Base-by-base conservation (phyloP, 495 filamentous ascomycete genomes). In the Aspergillus diversus region DNA sequence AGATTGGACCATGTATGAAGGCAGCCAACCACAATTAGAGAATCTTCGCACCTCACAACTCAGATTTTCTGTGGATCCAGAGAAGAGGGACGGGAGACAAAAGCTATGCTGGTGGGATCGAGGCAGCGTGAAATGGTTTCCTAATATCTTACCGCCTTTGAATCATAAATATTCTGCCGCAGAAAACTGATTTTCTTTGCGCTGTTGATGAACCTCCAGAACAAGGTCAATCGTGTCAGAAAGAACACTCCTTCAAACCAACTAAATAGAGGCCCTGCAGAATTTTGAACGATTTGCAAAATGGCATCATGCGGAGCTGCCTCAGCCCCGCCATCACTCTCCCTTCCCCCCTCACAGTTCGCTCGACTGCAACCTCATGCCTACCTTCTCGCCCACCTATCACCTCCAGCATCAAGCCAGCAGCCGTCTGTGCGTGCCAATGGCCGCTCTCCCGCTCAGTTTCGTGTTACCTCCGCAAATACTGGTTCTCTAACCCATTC, bases 381-480 rank as follows among this genome's bases (percentile, higher is more conserved):
- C 35, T 98, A 90, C 81, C 92, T 98, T 55, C 89, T 93, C 71
- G 90, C 91, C 33, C 92, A 93, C 70, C 90, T 99, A 62, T 80
- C 87, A 42, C 83, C 87, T n/a, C 70, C 84, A 32, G 66, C 79
- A 35, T 68, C 83, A n/a, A 77, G 78, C 61, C 77, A 79, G 37
- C 76, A 84, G 5, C 75, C 85, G n/a, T 77, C 86, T 16, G 75
- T 83, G 37, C 90, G 94, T 65, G 89, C 92, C 66, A 95, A 93
- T 74, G 90, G 89, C 58, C 92, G 95, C 62, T 70, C 78, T 4
- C 85, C 92, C 13, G 73, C 83, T 7, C 81, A 91, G 70, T 86
- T 89, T 42, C 90, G 95, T 42, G 73, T 83, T 21, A 85, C 89
- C 8, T 85, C 85, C 7, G 79, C 91, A 61, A 92, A 97, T 73